phyloP scores from a whole-genome alignment of 345 rosid genomes.

The Melaleuca alternifolia region DNA sequence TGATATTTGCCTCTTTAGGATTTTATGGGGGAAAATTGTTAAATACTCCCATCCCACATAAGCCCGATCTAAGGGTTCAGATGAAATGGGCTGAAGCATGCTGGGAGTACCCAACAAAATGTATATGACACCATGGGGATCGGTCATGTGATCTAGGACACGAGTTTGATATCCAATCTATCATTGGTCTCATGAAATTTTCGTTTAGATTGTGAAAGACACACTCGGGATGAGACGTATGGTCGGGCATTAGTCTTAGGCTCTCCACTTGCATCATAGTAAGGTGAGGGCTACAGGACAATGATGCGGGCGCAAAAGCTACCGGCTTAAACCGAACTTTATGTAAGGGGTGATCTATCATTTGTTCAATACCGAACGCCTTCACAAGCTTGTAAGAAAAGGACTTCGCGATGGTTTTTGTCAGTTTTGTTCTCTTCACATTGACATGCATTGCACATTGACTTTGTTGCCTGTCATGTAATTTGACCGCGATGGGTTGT shows the following conservation, averaged over 20 bases:
- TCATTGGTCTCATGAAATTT: not conserved
- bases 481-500: no score
- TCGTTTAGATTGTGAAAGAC: not conserved
- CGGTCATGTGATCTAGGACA: not conserved
- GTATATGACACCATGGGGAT: not conserved
- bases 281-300: not conserved
- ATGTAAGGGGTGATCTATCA: no score
- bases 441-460: no score
- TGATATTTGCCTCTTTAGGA: not conserved
- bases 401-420: no score
- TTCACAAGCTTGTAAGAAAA: no score
- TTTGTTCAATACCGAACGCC: no score
- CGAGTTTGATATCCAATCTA: no score
- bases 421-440: no score
- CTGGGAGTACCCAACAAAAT: not conserved
- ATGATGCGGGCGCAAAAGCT: not conserved
- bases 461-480: no score
- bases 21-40: not conserved
- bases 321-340: no score
- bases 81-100: not conserved
- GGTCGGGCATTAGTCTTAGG: not conserved
- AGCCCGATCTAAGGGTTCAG: not conserved
- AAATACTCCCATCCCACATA: not conserved
- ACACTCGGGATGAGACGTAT: accelerated
- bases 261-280: not conserved